Conservation (phyloP, 1,139 yeast genomes). For the Suhomyces maxii region DNA sequence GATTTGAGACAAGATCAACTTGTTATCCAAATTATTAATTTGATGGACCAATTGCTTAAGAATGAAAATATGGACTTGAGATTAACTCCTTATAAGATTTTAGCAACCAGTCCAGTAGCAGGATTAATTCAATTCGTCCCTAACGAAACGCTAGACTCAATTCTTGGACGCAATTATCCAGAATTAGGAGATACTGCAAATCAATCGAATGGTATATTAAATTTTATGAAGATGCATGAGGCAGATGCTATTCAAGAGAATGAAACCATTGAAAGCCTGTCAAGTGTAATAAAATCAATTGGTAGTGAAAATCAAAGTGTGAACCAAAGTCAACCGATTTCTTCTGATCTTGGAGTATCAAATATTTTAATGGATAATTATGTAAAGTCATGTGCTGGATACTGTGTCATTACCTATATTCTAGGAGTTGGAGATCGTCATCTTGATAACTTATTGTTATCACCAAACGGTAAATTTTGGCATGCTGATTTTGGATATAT, state of each 20-base stretch:
- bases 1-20: constrained; percentile 95
- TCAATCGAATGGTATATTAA: constrained; percentile 58
- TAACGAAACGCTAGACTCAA: constrained; percentile 84
- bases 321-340: constrained; percentile 16
- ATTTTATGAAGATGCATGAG: constrained; percentile 52
- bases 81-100: constrained; percentile 83
- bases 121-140: constrained; percentile 94
- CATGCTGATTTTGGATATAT: constrained; percentile 98
- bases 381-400: constrained; percentile 95
- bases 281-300: constrained; percentile 3
- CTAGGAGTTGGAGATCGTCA: constrained; percentile 98
- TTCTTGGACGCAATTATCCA: constrained; percentile 63
- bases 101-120: constrained; percentile 88
- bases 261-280: neutral
- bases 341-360: constrained; percentile 70
- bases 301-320: constrained; percentile 1
- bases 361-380: constrained; percentile 86
- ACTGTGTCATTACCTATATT: constrained; percentile 92
- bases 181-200: constrained; percentile 10
- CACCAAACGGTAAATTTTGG: constrained; percentile 79
- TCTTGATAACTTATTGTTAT: constrained; percentile 75
- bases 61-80: constrained; percentile 89
- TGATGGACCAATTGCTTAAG: constrained; percentile 86
- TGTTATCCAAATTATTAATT: constrained; percentile 84
- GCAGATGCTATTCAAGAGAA: neutral